Evolutionary conservation across 1,284 basidiomycete genomes (phyloP), one percentile per base, ranked within the genome.

Genomic region (Papiliotrema nemorosa): DNA sequence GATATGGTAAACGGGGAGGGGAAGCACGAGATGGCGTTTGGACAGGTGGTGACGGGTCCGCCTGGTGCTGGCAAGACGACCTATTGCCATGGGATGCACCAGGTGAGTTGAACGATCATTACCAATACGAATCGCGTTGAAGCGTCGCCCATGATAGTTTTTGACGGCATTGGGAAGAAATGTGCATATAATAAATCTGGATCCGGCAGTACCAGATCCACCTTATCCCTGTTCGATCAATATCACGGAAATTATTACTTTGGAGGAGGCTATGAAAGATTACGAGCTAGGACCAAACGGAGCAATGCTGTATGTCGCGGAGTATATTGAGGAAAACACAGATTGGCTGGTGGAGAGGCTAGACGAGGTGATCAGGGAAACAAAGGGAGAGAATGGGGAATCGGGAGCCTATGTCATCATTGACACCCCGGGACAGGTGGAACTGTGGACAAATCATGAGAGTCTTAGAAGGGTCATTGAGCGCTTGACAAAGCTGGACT

Each of bases 371-470:
- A 26, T 58, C 39, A 25, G 26, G 65, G 55, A 64, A 21, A 54
- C 36, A 7, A 34, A 50, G 18, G 55, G 34, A 14, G n/a, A 40
- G 25, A 12, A n/a, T 18, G 39, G 22, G 25, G 47, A 43, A 3
- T 58, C 27, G 56, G 83, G 42, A 58, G 70, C 39, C 61, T 97
- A 96, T 75, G 82, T 98, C 41, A 78, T 98, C 35, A 96, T 99
- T 71, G 96, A 99, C 73, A 82, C 97, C 5, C 94, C 96, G 0
- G 96, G 96, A 0, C 96, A 99, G 75, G 94, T 98, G 42, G 96
- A 99, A 73, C 78, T 99, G 38, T 91, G 88, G 74, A 98, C 96
- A 47, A 97, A 94, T 69, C 96, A 98, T 67, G 83, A 85, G 31
- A 90, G 86, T 70, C 75, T 94, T 65, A 93, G 86, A 78, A 81